Base-by-base conservation (phyloP, 2,329 filamentous ascomycete species). In the Apiospora koreana region DNA sequence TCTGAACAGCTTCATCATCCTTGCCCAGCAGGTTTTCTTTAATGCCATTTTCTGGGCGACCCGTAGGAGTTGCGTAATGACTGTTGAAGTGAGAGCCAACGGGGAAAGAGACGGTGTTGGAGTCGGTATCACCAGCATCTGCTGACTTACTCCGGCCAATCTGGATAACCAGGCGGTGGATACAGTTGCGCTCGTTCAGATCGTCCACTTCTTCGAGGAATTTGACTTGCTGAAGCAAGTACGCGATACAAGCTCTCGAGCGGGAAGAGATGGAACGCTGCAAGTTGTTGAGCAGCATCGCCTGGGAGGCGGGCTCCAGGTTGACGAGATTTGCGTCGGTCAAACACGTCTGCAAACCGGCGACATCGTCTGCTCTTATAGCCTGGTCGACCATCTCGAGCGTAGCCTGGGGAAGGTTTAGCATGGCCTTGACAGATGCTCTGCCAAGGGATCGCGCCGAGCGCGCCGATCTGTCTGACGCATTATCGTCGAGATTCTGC, bases 131-230 rank as follows among this genome's bases (percentile, higher is more conserved):
- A 3, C 82, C 81, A 4, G 81, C 76, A 0, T 82, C 80, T 0
- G 81, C 78, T 1, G 84, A 84, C 72, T 88, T 88, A n/a, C 92
- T 90, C 66, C 95, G 91, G 23, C 95, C 95, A 75, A 98, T 97
- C 25, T 95, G 92, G 71, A 98, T 97, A 54, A 99, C 92, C 2
- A 98, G 86, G 10, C 96, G 91, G 79, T 99, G 96, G 66, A 99
- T 89, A 79, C 94, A 96, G 79, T 98, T 99, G 16, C 96, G 92
- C 76, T 92, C 91, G 81, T 98, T 97, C 78, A 99, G 94, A 77
- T 98, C 96, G 75, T 97, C 93, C 2, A 93, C 89, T 77, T 97
- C 95, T 67, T 97, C 91, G 2, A 98, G 86, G 1, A 88, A 91
- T 62, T 90, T 87, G 68, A 96, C 86, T 54, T 90, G 87, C 14